Evolutionary conservation across 2,329 filamentous ascomycete genomes (phyloP), one percentile per base, ranked within the genome.

Genomic region (Sporothrix brasiliensis): DNA sequence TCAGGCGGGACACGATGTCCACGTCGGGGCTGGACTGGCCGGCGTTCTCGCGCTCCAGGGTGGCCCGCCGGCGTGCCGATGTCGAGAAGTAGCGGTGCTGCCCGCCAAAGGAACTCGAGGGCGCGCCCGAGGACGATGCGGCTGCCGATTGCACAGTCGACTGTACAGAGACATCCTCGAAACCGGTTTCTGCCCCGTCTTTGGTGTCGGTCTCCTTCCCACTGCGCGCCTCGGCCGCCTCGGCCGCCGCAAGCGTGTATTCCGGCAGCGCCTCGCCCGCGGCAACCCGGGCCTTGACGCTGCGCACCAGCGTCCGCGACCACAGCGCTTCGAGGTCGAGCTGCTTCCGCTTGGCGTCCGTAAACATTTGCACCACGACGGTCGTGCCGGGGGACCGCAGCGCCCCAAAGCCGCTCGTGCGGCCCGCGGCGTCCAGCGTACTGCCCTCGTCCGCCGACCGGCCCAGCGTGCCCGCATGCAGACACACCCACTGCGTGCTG

Each of bases 401-500:
- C 0, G 82, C 77, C 1, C 93, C 92, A 76, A 97, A 97, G 0
- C 94, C 94, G 47, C 93, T 89, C 70, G 94, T 88, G 10, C 86
- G 83, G 16, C 88, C 84, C 14, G 81, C 80, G 19, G 82, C 81
- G 24, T 84, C 82, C 50, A 84, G 77, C 34, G 82, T 79, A 13
- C 80, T 78, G 16, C 80, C 77, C 72, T 87, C 84, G 10, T 78
- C 76, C 19, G 78, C 76, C 1, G 56, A 7, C n/a, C 84, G 82
- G 56, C 90, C 87, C 0, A 93, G 85, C 19, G 87, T 87, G 4
- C 92, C 92, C 11, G 95, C 86, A 77, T 97, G 96, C 72, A 98
- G 92, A 79, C 95, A 99, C 24, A 99, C 91, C 95, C 95, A 99
- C 11, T 93, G 94, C 0, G 94, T 97, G 14, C 91, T 90, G 68